phyloP scores from a whole-genome alignment of 2,329 filamentous ascomycete genomes.

The Colletotrichum lindemuthianum region DNA sequence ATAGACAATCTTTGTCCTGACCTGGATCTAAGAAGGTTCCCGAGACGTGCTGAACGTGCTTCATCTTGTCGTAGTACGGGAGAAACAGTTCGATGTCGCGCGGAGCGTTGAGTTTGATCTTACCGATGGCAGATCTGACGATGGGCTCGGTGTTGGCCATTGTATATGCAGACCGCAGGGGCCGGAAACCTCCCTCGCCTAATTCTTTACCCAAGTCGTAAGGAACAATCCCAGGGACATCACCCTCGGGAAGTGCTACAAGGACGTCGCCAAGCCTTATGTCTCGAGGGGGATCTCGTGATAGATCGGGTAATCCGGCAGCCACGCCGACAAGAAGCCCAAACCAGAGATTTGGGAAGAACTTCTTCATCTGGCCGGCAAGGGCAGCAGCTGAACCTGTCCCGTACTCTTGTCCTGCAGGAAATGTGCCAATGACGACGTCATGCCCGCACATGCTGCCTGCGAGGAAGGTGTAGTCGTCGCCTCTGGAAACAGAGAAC shows the following conservation, averaged over 20 bases:
- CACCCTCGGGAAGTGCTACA: slow-evolving; percentile 41
- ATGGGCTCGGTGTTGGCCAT: slow-evolving; percentile 44
- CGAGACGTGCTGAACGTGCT: neutral
- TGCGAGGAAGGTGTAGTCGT: slow-evolving; percentile 50
- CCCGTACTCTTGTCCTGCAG: slow-evolving; percentile 47
- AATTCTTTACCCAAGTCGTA: slow-evolving; percentile 49
- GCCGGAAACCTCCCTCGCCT: slow-evolving; percentile 38
- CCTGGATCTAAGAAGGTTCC: neutral
- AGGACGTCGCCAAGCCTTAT: slow-evolving; percentile 52
- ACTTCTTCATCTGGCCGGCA: slow-evolving; percentile 46
- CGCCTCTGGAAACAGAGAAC: slow-evolving; percentile 44
- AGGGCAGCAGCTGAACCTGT: slow-evolving; percentile 46
- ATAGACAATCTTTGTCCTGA: slow-evolving; percentile 38
- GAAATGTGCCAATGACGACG: slow-evolving; percentile 47
- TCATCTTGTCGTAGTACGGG: neutral
- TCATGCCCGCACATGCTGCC: slow-evolving; percentile 50
- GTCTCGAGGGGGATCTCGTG: slow-evolving; percentile 40
- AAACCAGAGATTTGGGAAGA: slow-evolving; percentile 49
- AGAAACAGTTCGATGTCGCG: neutral
- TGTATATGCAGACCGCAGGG: slow-evolving; percentile 39
- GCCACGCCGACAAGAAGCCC: slow-evolving; percentile 50
- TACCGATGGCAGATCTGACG: slow-evolving; percentile 47
- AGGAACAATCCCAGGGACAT: slow-evolving; percentile 42
- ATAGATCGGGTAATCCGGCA: slow-evolving; percentile 45
- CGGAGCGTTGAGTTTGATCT: slow-evolving; percentile 32